phyloP scores from a whole-genome alignment of 2,329 filamentous ascomycete species.

The Curvularia lunata region DNA sequence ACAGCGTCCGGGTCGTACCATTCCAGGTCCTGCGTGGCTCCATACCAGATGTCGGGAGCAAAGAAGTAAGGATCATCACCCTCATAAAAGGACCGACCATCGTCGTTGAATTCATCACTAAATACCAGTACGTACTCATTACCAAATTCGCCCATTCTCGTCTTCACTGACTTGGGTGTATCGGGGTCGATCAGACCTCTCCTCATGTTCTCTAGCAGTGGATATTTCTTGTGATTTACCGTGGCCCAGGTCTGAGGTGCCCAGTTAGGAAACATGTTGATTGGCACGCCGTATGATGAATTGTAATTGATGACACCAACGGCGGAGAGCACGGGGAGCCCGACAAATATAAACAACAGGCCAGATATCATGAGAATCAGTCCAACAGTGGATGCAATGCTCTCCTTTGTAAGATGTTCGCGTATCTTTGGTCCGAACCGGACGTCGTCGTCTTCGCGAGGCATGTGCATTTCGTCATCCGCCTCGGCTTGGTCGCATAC shows the following conservation, averaged over 20 bases:
- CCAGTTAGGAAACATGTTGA: slow-evolving; percentile 49
- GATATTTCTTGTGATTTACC: slow-evolving; percentile 57
- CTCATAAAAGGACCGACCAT: slow-evolving; percentile 61
- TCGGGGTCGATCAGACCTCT: slow-evolving; percentile 59
- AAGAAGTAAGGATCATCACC: slow-evolving; percentile 65
- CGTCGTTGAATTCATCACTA: slow-evolving; percentile 63
- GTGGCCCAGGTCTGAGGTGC: slow-evolving; percentile 51
- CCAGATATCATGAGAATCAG: slow-evolving; percentile 56
- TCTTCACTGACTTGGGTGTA: slow-evolving; percentile 57
- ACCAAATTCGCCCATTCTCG: slow-evolving; percentile 54
- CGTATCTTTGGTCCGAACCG: slow-evolving; percentile 51
- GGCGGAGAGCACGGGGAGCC: slow-evolving; percentile 58
- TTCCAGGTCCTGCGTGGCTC: slow-evolving; percentile 58
- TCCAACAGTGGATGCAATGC: slow-evolving; percentile 53
- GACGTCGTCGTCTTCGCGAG: slow-evolving; percentile 57
- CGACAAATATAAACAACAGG: slow-evolving; percentile 58
- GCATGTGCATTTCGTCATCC: slow-evolving; percentile 63
- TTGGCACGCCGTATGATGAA: slow-evolving; percentile 49
- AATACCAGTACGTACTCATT: slow-evolving; percentile 59
- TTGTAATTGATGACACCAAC: slow-evolving; percentile 50
- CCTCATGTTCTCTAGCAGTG: slow-evolving; percentile 57
- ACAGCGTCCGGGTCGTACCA: slow-evolving; percentile 61
- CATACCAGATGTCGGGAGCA: slow-evolving; percentile 62
- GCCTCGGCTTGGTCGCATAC: slow-evolving; percentile 59
- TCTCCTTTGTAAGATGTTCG: slow-evolving; percentile 55